Conservation (phyloP, 768 basidiomycete species). For the Hygrocybe coccinea region DNA sequence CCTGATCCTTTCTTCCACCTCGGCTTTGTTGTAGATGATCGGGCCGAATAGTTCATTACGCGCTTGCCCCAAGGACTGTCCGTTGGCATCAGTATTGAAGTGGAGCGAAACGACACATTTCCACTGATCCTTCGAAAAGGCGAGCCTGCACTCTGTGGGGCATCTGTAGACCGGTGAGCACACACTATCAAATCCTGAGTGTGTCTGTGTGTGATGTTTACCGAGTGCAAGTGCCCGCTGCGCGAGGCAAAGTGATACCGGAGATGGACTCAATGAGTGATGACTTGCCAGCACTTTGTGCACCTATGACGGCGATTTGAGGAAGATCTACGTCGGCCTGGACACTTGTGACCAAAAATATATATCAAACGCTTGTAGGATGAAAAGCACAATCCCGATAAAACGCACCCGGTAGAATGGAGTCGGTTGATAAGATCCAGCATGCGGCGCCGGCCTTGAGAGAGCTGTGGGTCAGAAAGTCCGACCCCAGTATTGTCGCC, state of each 20-base stretch:
- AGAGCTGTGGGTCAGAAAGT: conserved; percentile 44
- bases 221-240: conserved; percentile 76
- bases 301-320: conserved; percentile 67
- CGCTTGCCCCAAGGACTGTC: conserved; percentile 37
- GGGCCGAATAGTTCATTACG: conserved; percentile 42
- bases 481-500: conserved; percentile 37
- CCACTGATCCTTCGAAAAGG: conserved; percentile 40
- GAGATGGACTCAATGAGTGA: conserved; percentile 76
- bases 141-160: conserved; percentile 54
- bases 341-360: conserved; percentile 40
- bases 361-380: no score
- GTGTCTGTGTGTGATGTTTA: conserved; percentile 26
- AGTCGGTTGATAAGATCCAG: conserved; percentile 58
- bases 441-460: conserved; percentile 42
- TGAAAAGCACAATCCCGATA: no score
- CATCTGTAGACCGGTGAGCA: conserved; percentile 34
- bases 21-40: conserved; percentile 43
- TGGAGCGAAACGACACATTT: conserved; percentile 48
- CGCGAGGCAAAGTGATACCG: conserved; percentile 63
- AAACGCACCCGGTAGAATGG: conserved; percentile 53
- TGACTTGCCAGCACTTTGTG: conserved; percentile 71
- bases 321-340: conserved; percentile 70
- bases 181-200: not conserved
- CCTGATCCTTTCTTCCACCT: conserved; percentile 63
- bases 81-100: conserved; percentile 37